Evolutionary conservation across 805 yeast genomes (phyloP), one percentile per base, ranked within the genome.

Genomic region (Saturnispora besseyi): DNA sequence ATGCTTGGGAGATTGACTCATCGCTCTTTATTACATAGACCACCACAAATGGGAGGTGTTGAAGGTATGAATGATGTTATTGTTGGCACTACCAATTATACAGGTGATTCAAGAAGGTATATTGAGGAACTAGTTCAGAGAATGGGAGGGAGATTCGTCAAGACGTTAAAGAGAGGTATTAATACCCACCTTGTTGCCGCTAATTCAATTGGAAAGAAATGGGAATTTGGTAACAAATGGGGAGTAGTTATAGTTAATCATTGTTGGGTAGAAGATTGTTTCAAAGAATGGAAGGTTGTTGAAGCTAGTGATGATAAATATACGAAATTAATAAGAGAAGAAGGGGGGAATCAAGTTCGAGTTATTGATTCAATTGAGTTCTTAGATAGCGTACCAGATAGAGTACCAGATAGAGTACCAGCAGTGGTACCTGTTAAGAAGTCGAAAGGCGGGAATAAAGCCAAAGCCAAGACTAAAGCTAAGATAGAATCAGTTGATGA

Each of bases 201-300:
- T 0, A 73, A 72, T 32, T 74, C 84, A 0, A 62, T 61, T 13
- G 97, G 99, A 2, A 77, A 75, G 50, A 91, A 91, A 65, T 87
- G 77, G 59, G 76, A 74, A 10, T 87, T 89, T 15, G 95, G 93
- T 0, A 61, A 70, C 33, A 73, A 74, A 53, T 89, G 96, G 96
- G 56, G 64, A 3, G 67, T 87, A 22, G 72, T 73, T 30, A 70
- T 84, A 2, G 81, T 87, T 1, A 89, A 85, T 59, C 96, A 88
- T 64, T 60, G 82, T 12, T 91, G 99, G 99, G 65, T 91, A 12
- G 98, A 91, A 60, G 90, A 86, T 49, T 76, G 88, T 40, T 91
- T 74, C 54, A 69, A 76, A 0, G 64, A 73, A 43, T 85, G 93
- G 90, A 67, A 66, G 46, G 55, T 72, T 5, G 73, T 75, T 55